phyloP scores from a whole-genome alignment of 1,284 basidiomycete genomes.

The Fomitopsis palustris region DNA sequence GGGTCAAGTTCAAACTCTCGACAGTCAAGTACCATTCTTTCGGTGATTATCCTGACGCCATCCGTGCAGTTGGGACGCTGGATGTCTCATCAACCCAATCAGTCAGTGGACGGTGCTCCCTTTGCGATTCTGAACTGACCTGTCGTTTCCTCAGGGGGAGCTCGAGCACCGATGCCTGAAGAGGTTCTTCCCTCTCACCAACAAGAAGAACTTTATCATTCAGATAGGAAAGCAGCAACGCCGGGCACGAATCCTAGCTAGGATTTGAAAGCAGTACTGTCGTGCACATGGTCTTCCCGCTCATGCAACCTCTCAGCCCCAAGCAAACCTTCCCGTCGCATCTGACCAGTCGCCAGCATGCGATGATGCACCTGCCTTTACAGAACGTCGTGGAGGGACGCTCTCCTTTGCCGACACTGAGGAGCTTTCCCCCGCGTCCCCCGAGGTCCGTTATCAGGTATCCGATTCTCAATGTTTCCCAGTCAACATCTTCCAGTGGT shows the following conservation, averaged over 20 bases:
- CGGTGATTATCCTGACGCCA: background rate
- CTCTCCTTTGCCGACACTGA: background rate
- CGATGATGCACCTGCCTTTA: too few relatives aligned
- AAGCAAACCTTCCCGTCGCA: background rate
- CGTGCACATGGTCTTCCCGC: background rate
- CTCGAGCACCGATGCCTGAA: conserved; percentile 33
- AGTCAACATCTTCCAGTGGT: background rate
- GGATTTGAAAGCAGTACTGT: background rate
- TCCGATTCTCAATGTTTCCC: conserved; percentile 20
- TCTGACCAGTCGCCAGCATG: too few relatives aligned
- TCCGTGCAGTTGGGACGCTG: background rate
- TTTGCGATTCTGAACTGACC: background rate
- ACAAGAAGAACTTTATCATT: conserved; percentile 22
- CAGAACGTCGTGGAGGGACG: background rate
- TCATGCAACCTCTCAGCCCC: background rate
- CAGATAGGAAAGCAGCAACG: conserved; percentile 25
- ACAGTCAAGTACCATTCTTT: background rate
- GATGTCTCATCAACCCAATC: conserved; percentile 23
- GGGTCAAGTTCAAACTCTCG: background rate
- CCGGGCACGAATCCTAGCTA: conserved; percentile 3
- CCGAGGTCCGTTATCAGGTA: conserved; percentile 1
- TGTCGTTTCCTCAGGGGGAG: conserved; percentile 25
- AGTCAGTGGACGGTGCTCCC: conserved; percentile 18
- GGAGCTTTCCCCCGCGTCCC: background rate
- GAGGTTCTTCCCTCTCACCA: conserved; percentile 27